These are phyloP conservation scores for Lolium perenne DNA, from an alignment of 176 grass and related monocot species.

Conservation along the genomic window DNA sequence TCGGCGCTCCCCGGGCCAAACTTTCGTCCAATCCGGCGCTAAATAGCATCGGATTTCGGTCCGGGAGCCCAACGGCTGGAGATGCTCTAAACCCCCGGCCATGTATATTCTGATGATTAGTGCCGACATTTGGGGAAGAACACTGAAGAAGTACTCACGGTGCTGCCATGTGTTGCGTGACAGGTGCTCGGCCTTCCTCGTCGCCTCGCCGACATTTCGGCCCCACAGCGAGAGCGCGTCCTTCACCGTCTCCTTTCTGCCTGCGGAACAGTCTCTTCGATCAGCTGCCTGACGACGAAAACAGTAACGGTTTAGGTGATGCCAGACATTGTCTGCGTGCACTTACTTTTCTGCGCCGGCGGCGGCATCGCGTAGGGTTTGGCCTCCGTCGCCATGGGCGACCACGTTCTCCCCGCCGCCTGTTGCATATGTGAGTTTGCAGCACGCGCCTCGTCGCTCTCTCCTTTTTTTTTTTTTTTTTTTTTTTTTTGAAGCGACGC, in stretches of 20 bases:
- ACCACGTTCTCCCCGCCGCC: slow-evolving; percentile 6
- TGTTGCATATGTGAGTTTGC: slow-evolving; percentile 16
- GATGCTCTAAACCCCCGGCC: too few relatives aligned
- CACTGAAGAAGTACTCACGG: slow-evolving; percentile 40
- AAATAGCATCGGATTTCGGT: too few relatives aligned
- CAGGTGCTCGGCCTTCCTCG: slow-evolving; percentile 82
- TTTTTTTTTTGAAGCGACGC: too few relatives aligned
- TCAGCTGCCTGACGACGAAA: not conserved
- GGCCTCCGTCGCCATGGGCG: slow-evolving; percentile 37
- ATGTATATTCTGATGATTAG: not conserved
- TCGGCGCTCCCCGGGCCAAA: too few relatives aligned
- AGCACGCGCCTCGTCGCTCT: too few relatives aligned
- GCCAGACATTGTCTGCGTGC: too few relatives aligned
- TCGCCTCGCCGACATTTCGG: slow-evolving; percentile 72
- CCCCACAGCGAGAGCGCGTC: slow-evolving; percentile 77
- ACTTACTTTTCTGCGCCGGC: slow-evolving; percentile 49
- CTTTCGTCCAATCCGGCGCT: too few relatives aligned
- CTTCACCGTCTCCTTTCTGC: slow-evolving; percentile 79
- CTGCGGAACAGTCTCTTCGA: slow-evolving; percentile 33
- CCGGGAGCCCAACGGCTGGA: too few relatives aligned
- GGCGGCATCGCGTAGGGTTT: slow-evolving; percentile 65
- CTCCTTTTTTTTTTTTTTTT: too few relatives aligned
- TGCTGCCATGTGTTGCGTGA: slow-evolving; percentile 98
- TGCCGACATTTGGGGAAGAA: not conserved
- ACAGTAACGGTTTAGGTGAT: too few relatives aligned